These are phyloP conservation scores for Thelonectria discophora DNA, from an alignment of 2,329 filamentous ascomycete genomes.

Conservation along the genomic window DNA sequence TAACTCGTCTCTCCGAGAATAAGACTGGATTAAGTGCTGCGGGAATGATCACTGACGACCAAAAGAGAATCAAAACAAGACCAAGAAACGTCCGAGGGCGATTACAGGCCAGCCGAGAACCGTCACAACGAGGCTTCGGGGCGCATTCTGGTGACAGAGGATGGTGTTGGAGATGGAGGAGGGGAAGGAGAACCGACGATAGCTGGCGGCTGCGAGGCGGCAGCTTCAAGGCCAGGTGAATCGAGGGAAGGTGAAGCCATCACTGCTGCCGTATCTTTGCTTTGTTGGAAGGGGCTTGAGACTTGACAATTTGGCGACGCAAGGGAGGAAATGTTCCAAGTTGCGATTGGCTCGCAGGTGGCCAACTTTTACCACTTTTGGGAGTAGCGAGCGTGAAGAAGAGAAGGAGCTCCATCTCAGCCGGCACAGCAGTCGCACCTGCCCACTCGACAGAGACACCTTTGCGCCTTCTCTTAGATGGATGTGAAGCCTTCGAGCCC, in stretches of 20 bases:
- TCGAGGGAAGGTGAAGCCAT: not conserved
- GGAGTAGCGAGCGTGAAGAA: not conserved
- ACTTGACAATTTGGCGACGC: not conserved
- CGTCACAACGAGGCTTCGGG: constrained; percentile 26
- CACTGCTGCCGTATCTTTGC: not conserved
- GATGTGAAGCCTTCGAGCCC: not conserved
- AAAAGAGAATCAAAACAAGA: constrained; percentile 33
- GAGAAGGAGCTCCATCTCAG: not conserved
- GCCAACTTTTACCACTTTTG: not conserved
- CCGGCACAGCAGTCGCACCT: not conserved
- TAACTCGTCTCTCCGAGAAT: constrained; percentile 8
- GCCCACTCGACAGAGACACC: not conserved
- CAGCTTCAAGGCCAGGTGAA: not conserved
- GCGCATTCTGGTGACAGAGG: constrained; percentile 30
- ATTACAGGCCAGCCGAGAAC: constrained; percentile 35
- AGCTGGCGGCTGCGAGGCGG: not conserved
- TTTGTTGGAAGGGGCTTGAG: not conserved
- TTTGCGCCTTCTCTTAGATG: not conserved
- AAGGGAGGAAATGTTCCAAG: not conserved
- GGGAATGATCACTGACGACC: constrained; percentile 31
- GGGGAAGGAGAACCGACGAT: not conserved
- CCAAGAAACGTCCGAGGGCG: constrained; percentile 28
- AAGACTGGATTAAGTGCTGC: constrained; percentile 32
- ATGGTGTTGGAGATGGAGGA: constrained; percentile 1
- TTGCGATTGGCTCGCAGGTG: not conserved